Evolutionary conservation across 257 asterid species (phyloP).

Genomic region (Solanum etuberosum): DNA sequence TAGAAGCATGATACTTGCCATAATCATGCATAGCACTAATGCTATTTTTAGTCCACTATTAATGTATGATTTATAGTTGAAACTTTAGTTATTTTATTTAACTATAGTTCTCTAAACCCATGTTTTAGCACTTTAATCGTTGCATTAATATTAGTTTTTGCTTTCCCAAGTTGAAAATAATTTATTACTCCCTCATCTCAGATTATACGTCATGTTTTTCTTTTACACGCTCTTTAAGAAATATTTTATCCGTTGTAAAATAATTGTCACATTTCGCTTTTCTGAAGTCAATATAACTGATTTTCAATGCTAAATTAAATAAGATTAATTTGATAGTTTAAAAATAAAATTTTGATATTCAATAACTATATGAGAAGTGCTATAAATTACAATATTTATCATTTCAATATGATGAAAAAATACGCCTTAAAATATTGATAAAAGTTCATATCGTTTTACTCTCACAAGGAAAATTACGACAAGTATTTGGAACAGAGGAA

Average conservation of each 20-base stretch:
- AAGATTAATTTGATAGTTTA: background rate
- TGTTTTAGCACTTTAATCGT: background rate
- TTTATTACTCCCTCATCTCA: background rate
- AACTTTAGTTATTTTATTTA: background rate
- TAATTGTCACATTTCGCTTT: background rate
- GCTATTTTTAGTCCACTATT: background rate
- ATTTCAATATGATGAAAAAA: no score
- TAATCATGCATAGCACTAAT: background rate
- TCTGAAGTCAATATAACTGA: background rate
- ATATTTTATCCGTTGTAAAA: background rate
- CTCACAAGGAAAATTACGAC: background rate
- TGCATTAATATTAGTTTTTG: background rate
- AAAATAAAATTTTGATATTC: background rate
- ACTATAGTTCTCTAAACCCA: background rate
- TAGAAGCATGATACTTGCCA: background rate
- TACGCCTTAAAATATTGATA: no score
- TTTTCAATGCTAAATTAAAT: background rate
- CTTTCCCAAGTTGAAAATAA: background rate
- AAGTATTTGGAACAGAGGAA: background rate
- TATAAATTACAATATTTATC: no score
- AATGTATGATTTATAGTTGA: background rate
- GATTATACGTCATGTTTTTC: background rate
- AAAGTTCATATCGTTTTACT: background rate
- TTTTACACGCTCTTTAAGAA: background rate
- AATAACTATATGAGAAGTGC: no score